Percentiles rank a stretch among this genome's conserved stretches.
Conservation (phyloP, 352 stramenopile genomes). For the Thalassiosira tumida region DNA sequence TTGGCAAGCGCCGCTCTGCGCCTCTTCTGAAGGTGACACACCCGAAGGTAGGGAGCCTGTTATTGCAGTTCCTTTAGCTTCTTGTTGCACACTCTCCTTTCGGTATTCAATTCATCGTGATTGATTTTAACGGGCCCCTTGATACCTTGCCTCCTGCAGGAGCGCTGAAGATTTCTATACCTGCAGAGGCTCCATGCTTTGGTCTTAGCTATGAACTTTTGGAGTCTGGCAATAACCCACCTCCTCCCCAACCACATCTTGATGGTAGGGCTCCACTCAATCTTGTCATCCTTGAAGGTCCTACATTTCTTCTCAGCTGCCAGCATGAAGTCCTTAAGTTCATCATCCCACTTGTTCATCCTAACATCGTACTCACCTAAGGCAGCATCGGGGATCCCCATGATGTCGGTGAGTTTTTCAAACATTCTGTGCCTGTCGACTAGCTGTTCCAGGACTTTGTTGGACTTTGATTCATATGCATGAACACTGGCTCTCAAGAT, state of each 20-base stretch:
- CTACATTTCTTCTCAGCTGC: background rate
- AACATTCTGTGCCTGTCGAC: background rate
- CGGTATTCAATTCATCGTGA: background rate
- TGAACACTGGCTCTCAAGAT: background rate
- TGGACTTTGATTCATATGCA: background rate
- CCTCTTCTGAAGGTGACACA: background rate
- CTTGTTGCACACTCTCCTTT: background rate
- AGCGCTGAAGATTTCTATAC: background rate
- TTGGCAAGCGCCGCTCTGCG: background rate
- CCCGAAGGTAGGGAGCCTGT: background rate
- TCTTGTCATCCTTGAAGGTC: background rate
- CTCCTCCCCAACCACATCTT: background rate
- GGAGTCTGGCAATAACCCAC: background rate
- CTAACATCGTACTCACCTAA: background rate
- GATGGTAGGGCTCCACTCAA: background rate
- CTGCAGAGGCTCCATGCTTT: background rate
- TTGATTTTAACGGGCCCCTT: background rate
- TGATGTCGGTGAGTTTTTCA: background rate
- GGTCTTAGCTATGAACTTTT: background rate
- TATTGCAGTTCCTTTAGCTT: background rate
- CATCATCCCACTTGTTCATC: background rate
- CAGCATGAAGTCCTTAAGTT: conserved; percentile 17
- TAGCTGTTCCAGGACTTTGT: background rate
- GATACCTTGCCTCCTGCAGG: background rate
- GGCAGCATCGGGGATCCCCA: background rate